Evolutionary conservation across 148 eudicot species (phyloP), one percentile per base, ranked within the genome.

Genomic region (Chenopodium quinoa): DNA sequence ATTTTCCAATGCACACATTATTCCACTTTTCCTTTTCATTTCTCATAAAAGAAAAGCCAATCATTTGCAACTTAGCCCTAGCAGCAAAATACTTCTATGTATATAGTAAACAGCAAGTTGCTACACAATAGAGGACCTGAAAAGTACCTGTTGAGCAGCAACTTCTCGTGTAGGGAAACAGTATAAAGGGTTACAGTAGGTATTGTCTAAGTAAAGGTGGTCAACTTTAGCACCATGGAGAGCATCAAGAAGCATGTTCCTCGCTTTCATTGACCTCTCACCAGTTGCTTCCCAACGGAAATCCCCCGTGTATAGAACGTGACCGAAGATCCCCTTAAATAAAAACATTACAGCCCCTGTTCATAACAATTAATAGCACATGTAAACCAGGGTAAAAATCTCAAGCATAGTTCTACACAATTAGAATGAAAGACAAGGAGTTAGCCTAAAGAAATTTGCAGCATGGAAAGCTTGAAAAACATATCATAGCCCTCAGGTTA

Each of bases 261-360:
- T 91, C n/a, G 85, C 91, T 82, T 76, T 87, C 67, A 89, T 71
- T 8, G 91, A 78, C 80, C 83, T 85, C 79, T 87, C 76, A 80
- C 92, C 84, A 44, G 80, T 82, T 79, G 71, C 48, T 91, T 92
- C 94, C 98, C 98, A 94, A 16, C 94, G 96, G 82, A 94, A 94
- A 89, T 94, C 96, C 82, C 98, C 98, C 68, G 96, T 94, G 82
- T 87, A 91, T 64, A 94, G 93, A 89, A 86, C 90, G 67, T 80
- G 86, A 54, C 98, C 98, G 84, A 92, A 94, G 13, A 88, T 90
- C 25, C 98, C 98, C 80, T 88, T 88, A 83, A 94, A 94, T 83
- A 94, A 84, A 79, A 88, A 94, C 98, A 94, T 92, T 37, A 91
- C 96, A 50, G 98, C 91, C 64, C 98, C 98, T 93, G 86, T 75